Evolutionary conservation across 2,329 filamentous ascomycete genomes (phyloP), one percentile per base, ranked within the genome.

Genomic region (Colletotrichum lentis): DNA sequence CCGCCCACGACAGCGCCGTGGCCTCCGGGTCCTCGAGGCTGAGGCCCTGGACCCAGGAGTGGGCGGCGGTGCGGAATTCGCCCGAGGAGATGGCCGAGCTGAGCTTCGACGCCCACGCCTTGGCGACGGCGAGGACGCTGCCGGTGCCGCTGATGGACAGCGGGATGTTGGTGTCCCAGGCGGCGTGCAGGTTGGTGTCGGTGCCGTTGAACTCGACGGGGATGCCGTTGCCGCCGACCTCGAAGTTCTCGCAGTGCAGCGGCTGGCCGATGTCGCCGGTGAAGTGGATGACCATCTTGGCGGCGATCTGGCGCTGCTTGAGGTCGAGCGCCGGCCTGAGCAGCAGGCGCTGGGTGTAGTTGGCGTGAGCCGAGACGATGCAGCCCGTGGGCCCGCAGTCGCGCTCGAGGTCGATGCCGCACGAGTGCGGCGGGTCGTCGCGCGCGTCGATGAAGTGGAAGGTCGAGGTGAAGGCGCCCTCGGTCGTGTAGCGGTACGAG

Each of bases 141-240:
- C 80, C 80, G 1, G 77, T 80, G 63, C 80, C 80, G 1, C 77
- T 80, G 75, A 59, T 77, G 63, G 57, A 77, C 72, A 87, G 81
- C 12, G 85, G 83, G 69, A 89, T 88, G 57, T 82, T 78, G 6
- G 83, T 86, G 73, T 90, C 88, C 88, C 88, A 90, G 58, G 86
- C 80, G 5, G 84, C 75, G 74, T 90, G 88, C 6, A 90, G 80
- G 74, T 90, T 90, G 35, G 84, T 85, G 44, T 73, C 72, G 27
- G 81, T 78, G 16, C 82, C 80, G 60, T 82, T 77, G 74, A 86
- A 90, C 1, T 76, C 77, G 6, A 90, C 87, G 0, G 77, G 71
- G 70, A 90, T 86, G 55, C 53, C 69, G 63, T 70, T 71, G 41
- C 70, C 70, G 62, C 70, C 70, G 47, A 31, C 39, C 39, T 71